These are phyloP conservation scores for Beauveria sp. DNA, from an alignment of 2,329 filamentous ascomycete genomes.

Conservation along the genomic window DNA sequence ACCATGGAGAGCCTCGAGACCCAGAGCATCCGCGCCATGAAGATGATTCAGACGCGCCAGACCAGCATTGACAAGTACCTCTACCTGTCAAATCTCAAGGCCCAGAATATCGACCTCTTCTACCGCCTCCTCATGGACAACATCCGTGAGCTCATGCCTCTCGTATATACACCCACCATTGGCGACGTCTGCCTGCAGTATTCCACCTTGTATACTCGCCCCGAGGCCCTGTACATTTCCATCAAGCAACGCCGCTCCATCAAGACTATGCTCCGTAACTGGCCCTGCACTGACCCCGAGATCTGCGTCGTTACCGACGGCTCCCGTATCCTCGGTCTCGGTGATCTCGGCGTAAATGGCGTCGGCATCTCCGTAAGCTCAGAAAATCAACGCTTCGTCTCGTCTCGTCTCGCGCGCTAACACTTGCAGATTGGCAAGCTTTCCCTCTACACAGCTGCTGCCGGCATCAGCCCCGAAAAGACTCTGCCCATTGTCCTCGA, in stretches of 20 bases:
- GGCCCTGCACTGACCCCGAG: constrained; percentile 82
- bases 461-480: constrained; percentile 85
- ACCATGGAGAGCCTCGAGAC: constrained; percentile 53
- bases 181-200: constrained; percentile 95
- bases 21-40: constrained; percentile 60
- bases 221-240: constrained; percentile 93
- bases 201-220: constrained; percentile 90
- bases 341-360: constrained; percentile 92
- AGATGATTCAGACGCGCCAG: constrained; percentile 62
- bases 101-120: constrained; percentile 72
- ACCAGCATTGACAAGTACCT: constrained; percentile 76
- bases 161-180: constrained; percentile 85
- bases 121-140: constrained; percentile 75
- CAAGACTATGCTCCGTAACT: constrained; percentile 81
- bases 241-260: constrained; percentile 91
- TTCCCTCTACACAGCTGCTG: constrained; percentile 88
- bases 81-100: constrained; percentile 69
- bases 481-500: constrained; percentile 66
- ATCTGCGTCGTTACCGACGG: constrained; percentile 97
- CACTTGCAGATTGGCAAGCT: constrained; percentile 72
- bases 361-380: constrained; percentile 83
- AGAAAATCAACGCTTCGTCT: background rate
- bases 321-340: constrained; percentile 84
- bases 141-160: constrained; percentile 68
- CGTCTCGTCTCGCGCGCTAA: constrained; percentile 16